phyloP scores from a whole-genome alignment of 2,329 filamentous ascomycete species.

The Graphilbum sp. region DNA sequence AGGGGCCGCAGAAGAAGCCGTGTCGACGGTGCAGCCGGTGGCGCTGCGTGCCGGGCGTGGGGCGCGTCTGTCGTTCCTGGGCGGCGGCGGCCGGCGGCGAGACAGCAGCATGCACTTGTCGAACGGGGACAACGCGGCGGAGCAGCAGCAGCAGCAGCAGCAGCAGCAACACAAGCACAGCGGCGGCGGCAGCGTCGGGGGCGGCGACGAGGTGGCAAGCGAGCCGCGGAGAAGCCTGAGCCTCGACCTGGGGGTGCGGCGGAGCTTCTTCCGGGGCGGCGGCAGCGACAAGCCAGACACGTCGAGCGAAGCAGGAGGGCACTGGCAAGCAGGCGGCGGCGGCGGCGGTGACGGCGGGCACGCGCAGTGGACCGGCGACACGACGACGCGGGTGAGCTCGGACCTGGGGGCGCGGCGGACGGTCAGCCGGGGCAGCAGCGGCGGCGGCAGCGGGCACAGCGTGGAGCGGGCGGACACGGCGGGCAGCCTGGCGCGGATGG shows the following conservation, averaged over 20 bases:
- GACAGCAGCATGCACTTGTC: conserved; percentile 6
- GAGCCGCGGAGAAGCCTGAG: no score
- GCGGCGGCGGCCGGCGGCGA: conserved; percentile 20
- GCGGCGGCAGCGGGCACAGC: neutral
- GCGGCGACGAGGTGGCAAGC: conserved; percentile 15
- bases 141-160: no score
- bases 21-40: conserved; percentile 33
- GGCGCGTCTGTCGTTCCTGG: conserved; percentile 39
- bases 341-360: neutral
- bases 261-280: conserved; percentile 28
- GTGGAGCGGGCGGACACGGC: neutral
- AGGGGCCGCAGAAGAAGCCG: conserved; percentile 22
- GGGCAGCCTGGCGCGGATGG: conserved; percentile 28
- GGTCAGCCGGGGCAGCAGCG: neutral
- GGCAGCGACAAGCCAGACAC: conserved; percentile 2
- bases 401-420: neutral
- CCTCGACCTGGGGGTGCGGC: no score
- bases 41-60: conserved; percentile 32
- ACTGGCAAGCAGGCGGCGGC: neutral
- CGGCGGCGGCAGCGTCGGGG: conserved; percentile 10
- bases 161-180: conserved; percentile 7
- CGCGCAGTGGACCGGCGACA: neutral
- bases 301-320: conserved; percentile 2
- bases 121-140: conserved; percentile 3
- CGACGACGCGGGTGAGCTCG: neutral